phyloP scores from a whole-genome alignment of 83 land plant species.

The Larix sibirica region DNA sequence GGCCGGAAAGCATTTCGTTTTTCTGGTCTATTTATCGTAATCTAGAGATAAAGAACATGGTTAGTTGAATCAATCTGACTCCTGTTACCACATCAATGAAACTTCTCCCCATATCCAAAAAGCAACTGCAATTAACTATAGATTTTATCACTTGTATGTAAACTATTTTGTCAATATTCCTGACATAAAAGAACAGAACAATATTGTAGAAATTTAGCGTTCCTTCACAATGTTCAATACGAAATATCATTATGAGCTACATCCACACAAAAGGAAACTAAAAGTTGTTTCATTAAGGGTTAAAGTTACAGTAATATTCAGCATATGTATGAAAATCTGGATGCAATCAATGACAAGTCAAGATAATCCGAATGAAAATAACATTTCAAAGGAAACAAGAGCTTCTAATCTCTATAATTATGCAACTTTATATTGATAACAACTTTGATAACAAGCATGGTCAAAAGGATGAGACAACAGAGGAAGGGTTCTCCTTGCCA shows the following conservation, averaged over 20 bases:
- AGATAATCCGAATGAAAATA: background rate
- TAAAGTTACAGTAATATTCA: background rate
- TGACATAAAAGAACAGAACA: background rate
- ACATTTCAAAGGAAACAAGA: background rate
- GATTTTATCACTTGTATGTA: background rate
- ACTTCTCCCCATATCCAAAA: slow-evolving; percentile 2
- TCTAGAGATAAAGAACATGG: slow-evolving; percentile 36
- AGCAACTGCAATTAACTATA: background rate
- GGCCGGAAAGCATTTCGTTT: slow-evolving; percentile 95
- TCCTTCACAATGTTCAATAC: background rate
- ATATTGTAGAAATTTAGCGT: background rate
- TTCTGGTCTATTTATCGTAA: slow-evolving; percentile 93
- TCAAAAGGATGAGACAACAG: no score
- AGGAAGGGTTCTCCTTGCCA: no score
- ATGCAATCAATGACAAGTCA: background rate
- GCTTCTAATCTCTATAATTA: background rate
- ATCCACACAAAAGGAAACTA: background rate
- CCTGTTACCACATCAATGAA: background rate
- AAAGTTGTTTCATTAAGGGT: background rate
- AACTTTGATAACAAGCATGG: no score
- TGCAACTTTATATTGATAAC: background rate
- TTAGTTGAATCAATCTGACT: background rate
- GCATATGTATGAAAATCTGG: background rate
- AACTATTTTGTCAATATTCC: no score
- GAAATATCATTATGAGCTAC: background rate